phyloP scores from a whole-genome alignment of 805 yeast species.

The Candida mattraensis region DNA sequence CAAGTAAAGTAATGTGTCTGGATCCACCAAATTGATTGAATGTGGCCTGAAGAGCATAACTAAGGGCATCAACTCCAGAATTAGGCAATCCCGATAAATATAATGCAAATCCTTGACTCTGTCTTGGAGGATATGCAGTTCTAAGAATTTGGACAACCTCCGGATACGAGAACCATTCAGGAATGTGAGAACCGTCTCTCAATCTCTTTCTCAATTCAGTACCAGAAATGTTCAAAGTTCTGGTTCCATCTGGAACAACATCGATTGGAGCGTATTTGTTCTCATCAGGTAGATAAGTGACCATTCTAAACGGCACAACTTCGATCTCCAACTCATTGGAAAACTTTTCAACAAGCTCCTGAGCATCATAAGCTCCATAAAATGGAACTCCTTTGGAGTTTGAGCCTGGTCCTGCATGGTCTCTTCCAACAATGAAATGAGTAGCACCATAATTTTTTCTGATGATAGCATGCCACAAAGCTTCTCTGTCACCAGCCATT shows the following conservation, averaged over 20 bases:
- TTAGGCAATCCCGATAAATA: slow-evolving; percentile 60
- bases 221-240: slow-evolving; percentile 85
- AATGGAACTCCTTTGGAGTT: slow-evolving; percentile 88
- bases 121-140: slow-evolving; percentile 91
- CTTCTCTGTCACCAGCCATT: slow-evolving; percentile 99
- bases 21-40: slow-evolving; percentile 87
- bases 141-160: slow-evolving; percentile 91
- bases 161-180: slow-evolving; percentile 97
- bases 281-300: slow-evolving; percentile 91
- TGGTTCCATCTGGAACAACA: slow-evolving; percentile 74
- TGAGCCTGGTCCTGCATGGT: slow-evolving; percentile 95
- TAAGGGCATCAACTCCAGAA: slow-evolving; percentile 62
- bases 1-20: slow-evolving; percentile 68
- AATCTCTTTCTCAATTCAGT: slow-evolving; percentile 89
- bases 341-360: slow-evolving; percentile 75
- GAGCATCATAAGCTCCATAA: slow-evolving; percentile 97
- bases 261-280: slow-evolving; percentile 95
- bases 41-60: slow-evolving; percentile 84
- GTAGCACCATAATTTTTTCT: slow-evolving; percentile 96
- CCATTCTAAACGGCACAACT: slow-evolving; percentile 96
- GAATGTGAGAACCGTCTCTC: slow-evolving; percentile 83
- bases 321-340: slow-evolving; percentile 79
- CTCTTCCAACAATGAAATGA: slow-evolving; percentile 96
- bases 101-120: slow-evolving; percentile 82
- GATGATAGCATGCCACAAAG: slow-evolving; percentile 96